These are phyloP conservation scores for Tephrocybe rancida DNA, from an alignment of 768 basidiomycete species.

Conservation along the genomic window DNA sequence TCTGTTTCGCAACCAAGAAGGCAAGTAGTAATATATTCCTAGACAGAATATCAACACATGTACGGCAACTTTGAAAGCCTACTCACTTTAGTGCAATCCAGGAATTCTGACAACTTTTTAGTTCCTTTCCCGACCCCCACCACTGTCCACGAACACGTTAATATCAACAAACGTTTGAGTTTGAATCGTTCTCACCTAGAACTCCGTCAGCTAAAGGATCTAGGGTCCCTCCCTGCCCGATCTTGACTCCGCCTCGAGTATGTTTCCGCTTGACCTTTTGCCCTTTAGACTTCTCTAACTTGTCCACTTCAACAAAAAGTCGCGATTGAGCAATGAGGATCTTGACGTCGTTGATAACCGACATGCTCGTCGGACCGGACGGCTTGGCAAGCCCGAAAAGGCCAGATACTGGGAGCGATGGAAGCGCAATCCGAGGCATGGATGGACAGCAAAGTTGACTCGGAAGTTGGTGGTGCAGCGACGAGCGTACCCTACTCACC, in stretches of 20 bases:
- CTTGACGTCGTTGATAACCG: constrained; percentile 83
- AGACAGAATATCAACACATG: constrained; percentile 1
- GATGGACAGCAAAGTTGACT: not conserved
- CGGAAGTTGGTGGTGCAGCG: no score
- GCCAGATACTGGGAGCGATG: constrained; percentile 68
- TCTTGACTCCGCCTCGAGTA: constrained; percentile 62
- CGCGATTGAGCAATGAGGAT: constrained; percentile 74
- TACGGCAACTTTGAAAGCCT: not conserved
- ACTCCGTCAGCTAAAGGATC: constrained; percentile 98
- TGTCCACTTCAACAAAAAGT: constrained; percentile 73
- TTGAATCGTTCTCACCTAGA: constrained; percentile 56
- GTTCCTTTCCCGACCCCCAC: constrained; percentile 90
- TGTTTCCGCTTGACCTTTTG: constrained; percentile 46
- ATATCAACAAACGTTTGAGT: not conserved
- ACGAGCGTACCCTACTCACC: no score
- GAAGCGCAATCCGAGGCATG: constrained; percentile 69
- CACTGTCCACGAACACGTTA: constrained; percentile 47
- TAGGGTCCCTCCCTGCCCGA: constrained; percentile 93
- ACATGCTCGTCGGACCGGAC: constrained; percentile 92
- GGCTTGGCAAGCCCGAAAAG: constrained; percentile 92
- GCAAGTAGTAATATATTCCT: constrained; percentile 94
- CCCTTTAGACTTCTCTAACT: constrained; percentile 52
- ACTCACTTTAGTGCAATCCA: constrained; percentile 86
- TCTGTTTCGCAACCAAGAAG: constrained; percentile 95
- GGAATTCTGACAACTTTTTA: constrained; percentile 79